Conservation (phyloP, 805 yeast species). For the Saccharomyces kudriavzevii region DNA sequence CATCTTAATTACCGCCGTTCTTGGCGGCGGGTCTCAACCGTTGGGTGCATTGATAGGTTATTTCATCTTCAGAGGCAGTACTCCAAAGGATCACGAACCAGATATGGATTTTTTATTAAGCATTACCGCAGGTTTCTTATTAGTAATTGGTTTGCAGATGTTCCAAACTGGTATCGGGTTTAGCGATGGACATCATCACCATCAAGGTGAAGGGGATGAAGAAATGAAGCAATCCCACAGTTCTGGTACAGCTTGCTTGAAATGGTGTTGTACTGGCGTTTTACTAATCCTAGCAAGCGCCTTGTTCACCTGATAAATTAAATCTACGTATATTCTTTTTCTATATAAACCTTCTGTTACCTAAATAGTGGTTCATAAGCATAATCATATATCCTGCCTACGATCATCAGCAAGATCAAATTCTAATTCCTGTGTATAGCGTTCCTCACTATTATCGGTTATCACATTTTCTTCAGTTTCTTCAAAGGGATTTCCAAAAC, state of each 20-base stretch:
- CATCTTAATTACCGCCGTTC: conserved; percentile 48
- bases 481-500: neutral
- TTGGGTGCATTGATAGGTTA: conserved; percentile 75
- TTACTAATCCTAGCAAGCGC: conserved; percentile 25
- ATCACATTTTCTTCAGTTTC: neutral
- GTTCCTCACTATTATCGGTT: neutral
- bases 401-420: neutral
- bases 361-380: neutral
- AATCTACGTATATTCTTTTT: neutral
- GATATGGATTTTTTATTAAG: conserved; percentile 45
- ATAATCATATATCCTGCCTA: neutral
- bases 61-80: conserved; percentile 36
- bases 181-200: conserved; percentile 55
- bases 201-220: conserved; percentile 20
- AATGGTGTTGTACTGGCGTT: conserved; percentile 31
- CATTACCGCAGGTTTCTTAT: conserved; percentile 74
- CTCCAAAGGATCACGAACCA: conserved; percentile 30
- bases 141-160: conserved; percentile 80
- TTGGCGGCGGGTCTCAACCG: conserved; percentile 86
- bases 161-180: conserved; percentile 73
- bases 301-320: conserved; percentile 6
- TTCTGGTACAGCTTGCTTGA: conserved; percentile 28
- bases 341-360: neutral
- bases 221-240: conserved; percentile 24
- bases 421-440: neutral